Base-by-base conservation (phyloP, 1,139 yeast species). In the Pichia sp. region DNA sequence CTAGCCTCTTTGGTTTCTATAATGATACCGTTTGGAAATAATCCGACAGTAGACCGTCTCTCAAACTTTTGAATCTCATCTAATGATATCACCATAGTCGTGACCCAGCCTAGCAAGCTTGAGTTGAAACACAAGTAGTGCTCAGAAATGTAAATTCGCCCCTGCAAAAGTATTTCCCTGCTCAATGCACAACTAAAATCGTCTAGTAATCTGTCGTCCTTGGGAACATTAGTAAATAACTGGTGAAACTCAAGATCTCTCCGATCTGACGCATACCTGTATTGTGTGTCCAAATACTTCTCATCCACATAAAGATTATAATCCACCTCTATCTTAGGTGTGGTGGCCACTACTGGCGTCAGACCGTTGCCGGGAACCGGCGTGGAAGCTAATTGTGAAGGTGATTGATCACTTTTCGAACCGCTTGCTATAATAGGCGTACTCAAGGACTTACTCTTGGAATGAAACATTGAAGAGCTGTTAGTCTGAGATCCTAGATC, bases 51-150 rank as follows among this genome's bases (percentile, higher is more conserved):
- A 46, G 83, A 78, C 59, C 83, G 84, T 70, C 89, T 88, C 63
- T 90, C 97, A 62, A 93, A 78, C 30, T 80, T 76, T 4, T 81
- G 75, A 46, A 93, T 82, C 56, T 90, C 96, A 50, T 78, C 80
- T 63, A 86, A 80, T 1, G 89, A 84, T 34, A 93, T 79, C 6
- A 87, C 80, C 45, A 92, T 70, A 61, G 81, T 88, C 3, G 97
- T 90, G 2, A 90, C 90, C 96, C 97, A 92, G 0, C 97, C 97
- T 50, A 95, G 74, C 47, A 93, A 76, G 64, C 90, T 90, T n/a
- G 97, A 89, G 64, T 90, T 87, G 74, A 95, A 95, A 67, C 97
- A 90, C 2, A 93, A 69, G 64, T 86, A 82, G 57, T 80, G 80
- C 62, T 89, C 96, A 23, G 96, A 84, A 2, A 95, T 80, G 67